Evolutionary conservation across 805 yeast genomes (phyloP), one percentile per base, ranked within the genome.

Genomic region (Candida xiaguanensis): DNA sequence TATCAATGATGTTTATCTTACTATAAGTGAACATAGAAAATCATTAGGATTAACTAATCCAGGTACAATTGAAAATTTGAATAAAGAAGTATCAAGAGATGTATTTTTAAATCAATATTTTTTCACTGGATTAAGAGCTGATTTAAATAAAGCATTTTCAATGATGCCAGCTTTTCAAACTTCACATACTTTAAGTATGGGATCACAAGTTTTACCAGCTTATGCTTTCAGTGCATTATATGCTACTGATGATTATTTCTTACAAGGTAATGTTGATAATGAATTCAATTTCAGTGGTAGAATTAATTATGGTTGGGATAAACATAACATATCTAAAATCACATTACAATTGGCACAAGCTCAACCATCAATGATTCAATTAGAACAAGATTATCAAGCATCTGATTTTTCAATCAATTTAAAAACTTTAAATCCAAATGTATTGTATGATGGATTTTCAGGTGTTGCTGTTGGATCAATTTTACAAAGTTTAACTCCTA

Each of bases 121-220:
- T 65, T 91, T 91, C 75, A 83, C 95, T 28, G 99, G 99, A 43
- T 76, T 93, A 57, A 85, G 96, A 62, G 99, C 98, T 42, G 99
- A 93, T 65, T 77, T 93, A 54, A 85, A 87, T 70, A 91, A 91
- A 75, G 87, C 90, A 11, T 88, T 93, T 59, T 70, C 85, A 48
- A 76, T 90, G 75, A 82, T 81, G 66, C 99, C 99, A 42, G 90
- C 87, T 43, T 93, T 93, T 83, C 98, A 93, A 75, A 85, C 95
- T 43, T 84, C 96, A 47, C 99, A 93, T 63, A 83, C 96, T 44
- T 84, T 93, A 58, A 75, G 95, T 28, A 72, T 87, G 50, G 98
- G 98, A 35, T 84, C 95, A 41, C 80, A 82, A 49, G 77, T 79
- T 34, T 73, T 86, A 63, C 96, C 96, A 37, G 83, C 93, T 49